Evolutionary conservation across 768 basidiomycete species (phyloP).

Genomic region (Lentinus brumalis): DNA sequence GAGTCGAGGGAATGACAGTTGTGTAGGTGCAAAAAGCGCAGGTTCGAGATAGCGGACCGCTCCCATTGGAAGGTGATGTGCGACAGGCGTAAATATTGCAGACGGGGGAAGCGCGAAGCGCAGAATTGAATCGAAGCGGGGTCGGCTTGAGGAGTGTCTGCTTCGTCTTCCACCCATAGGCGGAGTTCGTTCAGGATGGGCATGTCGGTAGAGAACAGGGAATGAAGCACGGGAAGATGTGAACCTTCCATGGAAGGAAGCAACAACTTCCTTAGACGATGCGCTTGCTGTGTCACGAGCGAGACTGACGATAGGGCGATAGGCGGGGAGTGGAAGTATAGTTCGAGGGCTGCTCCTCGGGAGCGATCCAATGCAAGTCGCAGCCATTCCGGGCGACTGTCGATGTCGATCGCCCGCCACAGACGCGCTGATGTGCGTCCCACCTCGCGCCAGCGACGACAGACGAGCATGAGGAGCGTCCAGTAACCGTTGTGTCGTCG

Average conservation of each 20-base stretch:
- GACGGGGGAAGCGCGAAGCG: background rate
- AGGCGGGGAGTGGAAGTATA: background rate
- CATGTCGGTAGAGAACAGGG: background rate
- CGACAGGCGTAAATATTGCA: background rate
- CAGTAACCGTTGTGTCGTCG: background rate
- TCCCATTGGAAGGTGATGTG: background rate
- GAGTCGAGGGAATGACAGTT: background rate
- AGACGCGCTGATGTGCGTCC: background rate
- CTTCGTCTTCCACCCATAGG: background rate
- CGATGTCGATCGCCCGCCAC: constrained; percentile 5
- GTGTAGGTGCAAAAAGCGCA: background rate
- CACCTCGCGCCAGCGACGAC: constrained; percentile 10
- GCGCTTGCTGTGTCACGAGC: background rate
- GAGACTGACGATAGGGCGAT: background rate
- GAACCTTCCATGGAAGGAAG: background rate
- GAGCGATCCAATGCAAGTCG: background rate
- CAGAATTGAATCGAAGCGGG: background rate
- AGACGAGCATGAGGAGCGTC: constrained; percentile 12
- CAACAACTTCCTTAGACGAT: background rate
- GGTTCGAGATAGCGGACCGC: background rate
- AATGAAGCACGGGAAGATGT: background rate
- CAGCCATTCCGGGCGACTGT: background rate
- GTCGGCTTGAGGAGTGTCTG: background rate
- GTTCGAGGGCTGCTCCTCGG: background rate
- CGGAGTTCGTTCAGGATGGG: background rate